Evolutionary conservation across 345 rosid species (phyloP).

Genomic region (Ceriops zippeliana): DNA sequence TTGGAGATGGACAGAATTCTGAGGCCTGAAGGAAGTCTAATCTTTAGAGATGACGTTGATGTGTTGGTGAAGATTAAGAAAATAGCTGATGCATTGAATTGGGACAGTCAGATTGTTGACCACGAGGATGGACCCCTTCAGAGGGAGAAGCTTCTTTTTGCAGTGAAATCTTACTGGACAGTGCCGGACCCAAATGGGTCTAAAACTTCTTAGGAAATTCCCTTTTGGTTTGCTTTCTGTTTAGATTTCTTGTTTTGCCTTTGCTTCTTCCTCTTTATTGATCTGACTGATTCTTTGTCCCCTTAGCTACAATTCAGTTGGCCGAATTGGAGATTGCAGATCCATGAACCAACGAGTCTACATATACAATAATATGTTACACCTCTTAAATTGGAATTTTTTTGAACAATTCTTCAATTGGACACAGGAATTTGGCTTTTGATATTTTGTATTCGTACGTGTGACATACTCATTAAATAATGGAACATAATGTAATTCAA

Average conservation of each 20-base stretch:
- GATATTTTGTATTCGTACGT: background rate
- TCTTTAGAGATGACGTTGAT: slow-evolving; percentile 59
- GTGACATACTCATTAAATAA: too few species aligned
- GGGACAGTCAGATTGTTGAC: slow-evolving; percentile 49
- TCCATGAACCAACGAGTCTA: too few species aligned
- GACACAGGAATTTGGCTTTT: too few species aligned
- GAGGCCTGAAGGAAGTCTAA: slow-evolving; percentile 62
- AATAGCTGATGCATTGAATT: slow-evolving; percentile 43
- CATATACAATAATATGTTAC: background rate
- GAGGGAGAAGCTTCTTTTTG: slow-evolving; percentile 58
- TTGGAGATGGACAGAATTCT: slow-evolving; percentile 65
- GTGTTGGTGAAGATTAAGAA: slow-evolving; percentile 47
- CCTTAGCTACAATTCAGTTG: background rate
- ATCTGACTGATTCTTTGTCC: slow-evolving; percentile 3
- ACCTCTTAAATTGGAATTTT: background rate
- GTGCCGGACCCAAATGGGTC: slow-evolving; percentile 25
- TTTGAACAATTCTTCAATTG: too few species aligned
- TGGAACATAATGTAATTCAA: too few species aligned
- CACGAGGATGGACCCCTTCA: slow-evolving; percentile 63
- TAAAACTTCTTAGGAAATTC: slow-evolving; percentile 9
- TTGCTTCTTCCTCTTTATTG: background rate
- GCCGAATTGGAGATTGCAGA: too few species aligned
- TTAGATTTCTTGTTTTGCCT: background rate
- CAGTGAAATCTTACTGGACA: slow-evolving; percentile 53
- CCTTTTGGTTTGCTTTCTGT: background rate